Evolutionary conservation across 1,284 basidiomycete genomes (phyloP).

Genomic region (Tremellales sp.): DNA sequence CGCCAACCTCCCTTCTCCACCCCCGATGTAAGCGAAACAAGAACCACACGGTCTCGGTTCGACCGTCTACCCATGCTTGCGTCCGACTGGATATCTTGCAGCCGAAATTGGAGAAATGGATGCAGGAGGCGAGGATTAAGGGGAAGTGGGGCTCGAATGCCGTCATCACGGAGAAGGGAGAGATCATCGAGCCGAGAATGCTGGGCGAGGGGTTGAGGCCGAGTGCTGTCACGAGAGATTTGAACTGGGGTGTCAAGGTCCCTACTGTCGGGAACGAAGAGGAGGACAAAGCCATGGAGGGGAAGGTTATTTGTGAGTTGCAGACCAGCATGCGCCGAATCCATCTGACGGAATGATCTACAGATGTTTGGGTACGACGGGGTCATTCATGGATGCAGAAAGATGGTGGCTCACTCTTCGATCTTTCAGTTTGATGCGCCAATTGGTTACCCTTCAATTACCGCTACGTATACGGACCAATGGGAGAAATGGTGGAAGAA

Average conservation of each 20-base stretch:
- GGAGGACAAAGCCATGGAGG: constrained; percentile 77
- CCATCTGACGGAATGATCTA: neutral
- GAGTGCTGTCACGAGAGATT: constrained; percentile 87
- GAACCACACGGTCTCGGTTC: constrained; percentile 69
- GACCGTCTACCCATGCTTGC: constrained; percentile 90
- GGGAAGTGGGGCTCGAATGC: constrained; percentile 92
- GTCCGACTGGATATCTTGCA: constrained; percentile 82
- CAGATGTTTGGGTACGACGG: constrained; percentile 75
- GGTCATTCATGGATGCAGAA: neutral
- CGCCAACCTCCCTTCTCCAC: constrained; percentile 87
- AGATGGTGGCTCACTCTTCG: constrained; percentile 1
- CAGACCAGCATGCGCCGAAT: neutral
- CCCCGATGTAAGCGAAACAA: constrained; percentile 91
- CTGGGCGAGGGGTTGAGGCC: constrained; percentile 75
- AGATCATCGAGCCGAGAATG: constrained; percentile 86
- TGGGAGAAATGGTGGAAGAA: constrained; percentile 99
- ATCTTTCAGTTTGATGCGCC: constrained; percentile 83
- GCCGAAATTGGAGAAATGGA: constrained; percentile 81
- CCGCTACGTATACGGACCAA: constrained; percentile 87
- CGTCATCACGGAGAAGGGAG: constrained; percentile 78
- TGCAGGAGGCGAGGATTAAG: constrained; percentile 69
- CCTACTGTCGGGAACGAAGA: constrained; percentile 64
- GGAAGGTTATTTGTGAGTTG: constrained; percentile 89
- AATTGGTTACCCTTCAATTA: constrained; percentile 97
- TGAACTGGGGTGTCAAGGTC: constrained; percentile 95